Base-by-base conservation (phyloP, 768 basidiomycete species). In the Rhizopogon salebrosus region DNA sequence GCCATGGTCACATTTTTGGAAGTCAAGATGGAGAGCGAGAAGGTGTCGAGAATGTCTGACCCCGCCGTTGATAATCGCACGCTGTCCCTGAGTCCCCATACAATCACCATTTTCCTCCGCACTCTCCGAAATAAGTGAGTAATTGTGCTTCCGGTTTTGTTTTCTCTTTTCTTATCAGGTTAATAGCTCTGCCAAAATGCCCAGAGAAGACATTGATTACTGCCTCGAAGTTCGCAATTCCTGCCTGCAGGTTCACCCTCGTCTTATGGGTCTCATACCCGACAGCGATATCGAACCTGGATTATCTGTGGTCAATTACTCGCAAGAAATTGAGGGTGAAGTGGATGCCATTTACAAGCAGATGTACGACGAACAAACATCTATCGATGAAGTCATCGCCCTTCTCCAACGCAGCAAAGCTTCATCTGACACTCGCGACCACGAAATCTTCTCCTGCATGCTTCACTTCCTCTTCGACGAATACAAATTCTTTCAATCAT, bases 401-500 rank as follows among this genome's bases (percentile, higher is more conserved):
- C 84, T 93, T 72, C 83, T 99, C 24, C 88, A 91, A 70, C 82
- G 85, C 51, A 83, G 85, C 74, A 93, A 95, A 65, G 82, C 80
- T 46, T 95, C 94, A 27, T 77, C 81, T 29, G 90, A 87, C 60
- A 72, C 85, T 41, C 84, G 85, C 52, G 94, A 98, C 60, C 92
- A 95, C 66, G 93, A 98, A 71, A 83, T 97, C 56, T 98, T 98
- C 66, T 97, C 94, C n/a, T 98, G 94, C 82, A 97, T 97, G 85
- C 86, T 99, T 48, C 95, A 98, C 74, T 95, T 97, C 77, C 82
- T 99, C 40, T 98, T 99, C 72, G 97, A 98, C 82, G 97, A 99
- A 73, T 97, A 97, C 83, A 95, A 94, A 64, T 99, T 98, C 78
- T 97, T 98, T 83, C 92, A 95, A 65, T 88, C 89, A 37, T 97